Conservation (phyloP, 2,329 filamentous ascomycete genomes). For the Calonectria naviculata region DNA sequence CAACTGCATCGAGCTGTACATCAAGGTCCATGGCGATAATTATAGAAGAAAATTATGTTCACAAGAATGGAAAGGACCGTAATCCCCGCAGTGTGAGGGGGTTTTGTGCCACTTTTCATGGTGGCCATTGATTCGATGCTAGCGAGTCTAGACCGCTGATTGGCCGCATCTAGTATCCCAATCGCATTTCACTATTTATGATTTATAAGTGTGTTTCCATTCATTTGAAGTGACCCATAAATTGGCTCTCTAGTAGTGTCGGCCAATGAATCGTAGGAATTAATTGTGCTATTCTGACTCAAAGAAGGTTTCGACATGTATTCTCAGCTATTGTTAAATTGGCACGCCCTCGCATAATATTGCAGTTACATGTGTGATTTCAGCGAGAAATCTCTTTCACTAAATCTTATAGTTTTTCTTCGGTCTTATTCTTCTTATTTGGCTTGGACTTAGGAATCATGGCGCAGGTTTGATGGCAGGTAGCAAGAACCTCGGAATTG, state of each 20-base stretch:
- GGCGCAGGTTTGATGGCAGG: neutral
- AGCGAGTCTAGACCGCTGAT: neutral
- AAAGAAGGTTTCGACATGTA: no score
- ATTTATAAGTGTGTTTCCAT: neutral
- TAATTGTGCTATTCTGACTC: no score
- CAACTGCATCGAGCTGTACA: neutral
- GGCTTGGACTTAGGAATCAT: neutral
- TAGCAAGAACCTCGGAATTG: neutral
- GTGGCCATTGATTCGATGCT: neutral
- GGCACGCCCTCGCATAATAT: no score
- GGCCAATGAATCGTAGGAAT: no score
- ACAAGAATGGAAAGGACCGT: neutral
- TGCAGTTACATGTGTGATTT: no score
- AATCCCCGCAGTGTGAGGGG: neutral
- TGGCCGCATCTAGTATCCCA: neutral
- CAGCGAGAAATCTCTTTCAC: neutral
- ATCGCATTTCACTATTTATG: neutral
- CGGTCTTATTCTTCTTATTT: neutral
- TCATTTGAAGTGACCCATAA: neutral
- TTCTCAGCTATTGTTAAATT: neutral
- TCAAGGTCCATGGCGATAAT: neutral
- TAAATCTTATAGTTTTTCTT: neutral
- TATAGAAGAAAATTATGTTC: no score
- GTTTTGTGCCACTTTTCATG: neutral
- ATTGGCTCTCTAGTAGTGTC: no score